Percentiles rank a stretch among this genome's conserved stretches.
Conservation (phyloP, 116 monocot genomes). For the Posidonia oceanica region DNA sequence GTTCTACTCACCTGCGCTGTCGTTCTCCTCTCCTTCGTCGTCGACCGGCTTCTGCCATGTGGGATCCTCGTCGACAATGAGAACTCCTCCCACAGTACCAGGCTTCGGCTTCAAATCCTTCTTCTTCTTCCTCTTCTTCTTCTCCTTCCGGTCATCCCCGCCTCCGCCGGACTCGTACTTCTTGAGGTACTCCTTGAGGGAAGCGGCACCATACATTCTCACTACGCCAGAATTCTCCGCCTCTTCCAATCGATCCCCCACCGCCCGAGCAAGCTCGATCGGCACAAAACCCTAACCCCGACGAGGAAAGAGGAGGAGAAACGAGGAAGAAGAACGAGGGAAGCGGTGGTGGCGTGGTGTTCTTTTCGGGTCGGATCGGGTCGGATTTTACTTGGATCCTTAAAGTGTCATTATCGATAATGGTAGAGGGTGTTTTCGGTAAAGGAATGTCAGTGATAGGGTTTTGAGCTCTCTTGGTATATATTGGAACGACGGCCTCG, state of each 20-base stretch:
- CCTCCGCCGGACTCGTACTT: slow-evolving; percentile 32
- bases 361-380: background rate
- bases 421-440: background rate
- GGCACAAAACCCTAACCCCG: no score
- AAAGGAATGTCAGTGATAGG: background rate
- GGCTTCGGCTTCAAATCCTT: slow-evolving; percentile 10
- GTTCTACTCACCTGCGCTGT: slow-evolving; percentile 13
- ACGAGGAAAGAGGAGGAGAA: background rate
- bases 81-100: slow-evolving; percentile 30
- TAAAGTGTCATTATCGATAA: no score
- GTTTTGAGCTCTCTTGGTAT: background rate
- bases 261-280: no score
- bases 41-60: slow-evolving; percentile 86
- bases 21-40: slow-evolving; percentile 36
- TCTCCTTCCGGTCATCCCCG: slow-evolving; percentile 21
- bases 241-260: background rate
- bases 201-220: slow-evolving; percentile 9
- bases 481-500: background rate
- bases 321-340: background rate
- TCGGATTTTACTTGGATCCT: background rate
- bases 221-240: background rate
- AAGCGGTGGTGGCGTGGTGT: no score
- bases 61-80: slow-evolving; percentile 86
- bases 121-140: slow-evolving; percentile 78
- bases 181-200: slow-evolving; percentile 87